Evolutionary conservation across 2,329 filamentous ascomycete species (phyloP), one percentile per base, ranked within the genome.

Genomic region (Sporothrix pseudoabietina): DNA sequence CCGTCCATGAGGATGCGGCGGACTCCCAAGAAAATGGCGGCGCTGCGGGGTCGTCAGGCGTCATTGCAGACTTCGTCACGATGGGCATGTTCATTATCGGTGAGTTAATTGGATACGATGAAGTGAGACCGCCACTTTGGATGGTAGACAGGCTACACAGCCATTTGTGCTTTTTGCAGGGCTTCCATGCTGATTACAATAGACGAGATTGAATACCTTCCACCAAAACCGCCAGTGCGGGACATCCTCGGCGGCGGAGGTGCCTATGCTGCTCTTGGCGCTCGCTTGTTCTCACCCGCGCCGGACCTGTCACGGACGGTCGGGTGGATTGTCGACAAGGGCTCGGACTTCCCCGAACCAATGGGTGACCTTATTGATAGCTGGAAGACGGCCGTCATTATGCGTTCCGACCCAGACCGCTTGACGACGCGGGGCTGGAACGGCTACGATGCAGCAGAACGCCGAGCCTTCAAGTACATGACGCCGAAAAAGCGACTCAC

Each of bases 351-450:
- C 77, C 94, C 95, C 0, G 76, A 84, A 0, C 82, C 87, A 14
- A 85, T 97, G 71, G 86, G 87, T 66, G 79, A 85, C 1, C 84
- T 88, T 59, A 90, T 99, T 76, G 82, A 87, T 16, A 86, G 88
- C 59, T 98, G 96, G 94, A 82, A 89, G 19, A 97, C 94, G 0
- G 88, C 88, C 6, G 92, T 89, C 26, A 79, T 94, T 19, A 83
- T 96, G 76, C 88, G 94, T 71, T 83, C 88, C 68, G 90, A 92
- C 71, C 84, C 85, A 0, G 81, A 86, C 7, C 89, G 93, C 32
- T 85, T 93, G 69, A 98, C 95, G 2, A 99, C 96, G 0, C 89
- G 94, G 63, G 94, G 92, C 63, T 97, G 94, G 93, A 98, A 98
- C 80, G 92, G 92, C 69, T 98, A 98, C 80, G 87, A 88, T 44